phyloP scores from a whole-genome alignment of 1,284 basidiomycete genomes.

The Peniophora sp. region DNA sequence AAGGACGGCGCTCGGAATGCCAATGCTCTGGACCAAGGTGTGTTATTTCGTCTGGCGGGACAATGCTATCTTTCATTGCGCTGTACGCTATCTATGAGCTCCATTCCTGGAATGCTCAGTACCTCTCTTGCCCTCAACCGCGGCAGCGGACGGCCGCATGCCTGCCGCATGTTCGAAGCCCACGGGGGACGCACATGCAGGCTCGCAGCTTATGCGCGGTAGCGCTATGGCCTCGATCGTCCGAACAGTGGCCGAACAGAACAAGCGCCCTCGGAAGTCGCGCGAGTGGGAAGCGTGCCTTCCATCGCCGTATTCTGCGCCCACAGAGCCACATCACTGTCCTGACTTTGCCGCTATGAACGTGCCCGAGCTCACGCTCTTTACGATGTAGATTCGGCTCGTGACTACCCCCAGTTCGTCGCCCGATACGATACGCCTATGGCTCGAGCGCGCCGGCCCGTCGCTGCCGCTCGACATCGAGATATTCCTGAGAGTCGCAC shows the following conservation, averaged over 20 bases:
- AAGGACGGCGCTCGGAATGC: slow-evolving; percentile 51
- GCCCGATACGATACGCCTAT: slow-evolving; percentile 69
- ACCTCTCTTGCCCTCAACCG: no score
- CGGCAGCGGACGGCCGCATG: no score
- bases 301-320: no score
- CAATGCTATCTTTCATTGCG: background rate
- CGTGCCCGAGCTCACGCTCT: slow-evolving; percentile 4
- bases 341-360: slow-evolving; percentile 6
- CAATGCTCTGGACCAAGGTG: slow-evolving; percentile 67
- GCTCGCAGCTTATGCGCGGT: no score
- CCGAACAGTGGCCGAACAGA: no score
- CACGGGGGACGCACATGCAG: no score
- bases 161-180: no score
- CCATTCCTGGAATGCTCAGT: no score
- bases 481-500: slow-evolving; percentile 53
- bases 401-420: slow-evolving; percentile 59
- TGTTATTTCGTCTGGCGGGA: slow-evolving; percentile 16
- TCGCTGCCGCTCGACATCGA: slow-evolving; percentile 67
- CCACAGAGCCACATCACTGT: slow-evolving; percentile 3
- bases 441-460: slow-evolving; percentile 69
- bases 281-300: no score
- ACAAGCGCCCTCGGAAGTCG: no score
- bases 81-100: background rate
- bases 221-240: no score
- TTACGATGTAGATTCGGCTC: slow-evolving; percentile 50